Base-by-base conservation (phyloP, 768 basidiomycete genomes). In the Mycena alexandri region DNA sequence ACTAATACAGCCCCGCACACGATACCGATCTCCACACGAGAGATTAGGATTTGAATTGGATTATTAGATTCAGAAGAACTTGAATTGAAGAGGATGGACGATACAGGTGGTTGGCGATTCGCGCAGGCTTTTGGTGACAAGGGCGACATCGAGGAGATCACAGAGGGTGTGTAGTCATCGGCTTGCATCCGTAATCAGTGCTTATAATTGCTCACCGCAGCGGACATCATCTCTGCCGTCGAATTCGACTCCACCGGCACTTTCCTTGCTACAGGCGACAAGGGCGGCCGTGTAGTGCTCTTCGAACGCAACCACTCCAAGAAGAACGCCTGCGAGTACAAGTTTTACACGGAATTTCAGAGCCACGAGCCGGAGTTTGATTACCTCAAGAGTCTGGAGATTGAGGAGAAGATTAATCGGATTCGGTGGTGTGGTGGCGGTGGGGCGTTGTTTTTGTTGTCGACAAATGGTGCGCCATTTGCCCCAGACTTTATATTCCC, bases 351-450 rank as follows among this genome's bases (percentile, higher is more conserved):
- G 61, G 98, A 99, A 81, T 98, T 99, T 79, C 98, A 99, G 86
- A 96, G 94, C 52, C 98, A 99, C 79, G 98, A 99, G 80, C 98
- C 98, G 66, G 98, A 99, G 80, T 99, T 99, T 80, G 98, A 99
- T 83, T 99, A 99, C 81, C 91, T 99, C 76, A 99, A 99, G 86
- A 96, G 94, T 17, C 86, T 99, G 73, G 98, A 99, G 87, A 99
- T 99, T 80, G 98, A 99, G 83, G 98, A 99, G 88, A 99, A 99
- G 92, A 99, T 99, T 85, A 99, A 99, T 86, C 94, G 97, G 89
- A 99, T 99, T 88, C 93, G 95, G 78, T 99, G 98, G 98, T 98
- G 96, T 85, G 95, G 91, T 9, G 38, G 83, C 89, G 98, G 68
- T 95, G 97, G 83, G 42, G 96, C 98, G 48, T 98, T 99, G 80